Base-by-base conservation (phyloP, 2,329 filamentous ascomycete species). In the Nemania bipapillata region DNA sequence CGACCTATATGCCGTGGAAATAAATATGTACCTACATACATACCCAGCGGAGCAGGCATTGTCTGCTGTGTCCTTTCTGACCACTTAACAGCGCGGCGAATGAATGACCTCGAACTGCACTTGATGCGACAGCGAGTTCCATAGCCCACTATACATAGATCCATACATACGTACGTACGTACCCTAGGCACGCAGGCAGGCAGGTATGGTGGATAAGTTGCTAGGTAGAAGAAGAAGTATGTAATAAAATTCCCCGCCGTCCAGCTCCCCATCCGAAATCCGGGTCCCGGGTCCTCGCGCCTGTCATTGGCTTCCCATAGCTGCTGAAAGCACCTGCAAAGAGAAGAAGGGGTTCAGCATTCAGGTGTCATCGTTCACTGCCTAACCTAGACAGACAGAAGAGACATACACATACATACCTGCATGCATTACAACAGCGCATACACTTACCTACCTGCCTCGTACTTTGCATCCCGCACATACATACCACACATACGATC, bases 291-390 rank as follows among this genome's bases (percentile, higher is more conserved):
- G 60, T 40, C 59, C 52, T 28, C 20, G 40, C 24, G 53, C 45
- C 52, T 24, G 45, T 20, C 49, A 70, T 70, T 70, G 68, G 68
- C 53, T 70, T 65, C 64, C 64, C 64, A 62, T 59, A 37, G 50
- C 57, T 64, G 65, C 68, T 68, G 65, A 68, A 70, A 70, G 8
- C 12, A 54, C 24, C 40, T 20, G 17, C 26, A 42, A 35, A 32
- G 53, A 42, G 53, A 26, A 52, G 55, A 40, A 32, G 42, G 30
- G 35, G 53, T 58, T 63, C 68, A 65, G 56, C 63, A 24, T 70
- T 70, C 68, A 70, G 68, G 68, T 63, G 68, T 68, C 68, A 63
- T 68, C 47, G 55, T 70, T 68, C 52, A 40, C 68, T 40, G 58
- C 57, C 20, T 47, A n/a, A n/a, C n/a, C n/a, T n/a, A n/a, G n/a